Evolutionary conservation across 106 monocot genomes (phyloP).

Genomic region (Allium fistulosum): DNA sequence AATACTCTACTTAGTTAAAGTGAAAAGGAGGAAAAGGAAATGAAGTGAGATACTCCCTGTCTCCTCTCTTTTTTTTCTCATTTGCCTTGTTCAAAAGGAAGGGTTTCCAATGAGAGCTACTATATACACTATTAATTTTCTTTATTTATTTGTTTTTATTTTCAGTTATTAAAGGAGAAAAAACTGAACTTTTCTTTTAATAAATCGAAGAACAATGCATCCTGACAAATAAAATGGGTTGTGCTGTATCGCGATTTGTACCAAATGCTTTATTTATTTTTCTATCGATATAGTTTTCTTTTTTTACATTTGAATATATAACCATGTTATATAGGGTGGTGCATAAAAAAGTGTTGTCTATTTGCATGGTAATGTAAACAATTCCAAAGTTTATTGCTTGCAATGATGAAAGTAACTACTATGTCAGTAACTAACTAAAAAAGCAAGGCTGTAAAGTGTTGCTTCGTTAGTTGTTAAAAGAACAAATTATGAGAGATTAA

Average conservation of each 20-base stretch:
- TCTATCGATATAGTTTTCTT: not conserved
- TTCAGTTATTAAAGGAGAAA: too few relatives aligned
- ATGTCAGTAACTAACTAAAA: conserved; percentile 8
- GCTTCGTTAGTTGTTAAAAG: not conserved
- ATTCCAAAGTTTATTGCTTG: conserved; percentile 10
- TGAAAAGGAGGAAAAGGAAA: conserved; percentile 7
- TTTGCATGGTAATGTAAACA: conserved; percentile 11
- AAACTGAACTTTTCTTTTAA: too few relatives aligned
- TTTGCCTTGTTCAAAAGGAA: conserved; percentile 10
- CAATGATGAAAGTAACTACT: conserved; percentile 33
- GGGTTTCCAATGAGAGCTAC: conserved; percentile 7
- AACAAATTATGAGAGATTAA: not conserved
- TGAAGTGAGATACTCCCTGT: conserved; percentile 14
- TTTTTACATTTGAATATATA: not conserved
- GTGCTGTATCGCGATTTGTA: too few relatives aligned
- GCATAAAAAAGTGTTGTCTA: too few relatives aligned
- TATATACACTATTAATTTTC: not conserved
- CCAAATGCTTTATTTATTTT: not conserved
- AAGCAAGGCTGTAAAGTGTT: conserved; percentile 16
- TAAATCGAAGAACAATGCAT: too few relatives aligned
- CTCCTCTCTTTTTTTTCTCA: conserved; percentile 2
- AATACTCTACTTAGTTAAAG: not conserved
- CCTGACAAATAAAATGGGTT: too few relatives aligned
- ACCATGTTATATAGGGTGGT: too few relatives aligned
- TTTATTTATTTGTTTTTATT: not conserved